A percentile compares a stretch with the other conserved stretches of the same genome.
Conservation (phyloP, 257 asterid genomes). For the Datura wrightii region DNA sequence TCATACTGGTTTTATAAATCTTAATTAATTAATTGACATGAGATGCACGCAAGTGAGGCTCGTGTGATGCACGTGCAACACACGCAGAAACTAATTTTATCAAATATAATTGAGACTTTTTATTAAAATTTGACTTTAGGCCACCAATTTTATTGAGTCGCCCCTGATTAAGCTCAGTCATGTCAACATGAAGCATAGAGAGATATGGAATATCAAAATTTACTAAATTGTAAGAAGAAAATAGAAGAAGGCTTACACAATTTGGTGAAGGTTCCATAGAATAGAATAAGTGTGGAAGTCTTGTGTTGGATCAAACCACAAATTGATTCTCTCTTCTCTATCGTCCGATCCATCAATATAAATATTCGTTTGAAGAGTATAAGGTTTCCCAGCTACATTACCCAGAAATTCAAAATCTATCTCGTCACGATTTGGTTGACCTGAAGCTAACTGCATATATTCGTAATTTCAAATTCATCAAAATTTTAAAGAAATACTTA, state of each 20-base stretch:
- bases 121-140: no score
- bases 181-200: no score
- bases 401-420: constrained; percentile 96
- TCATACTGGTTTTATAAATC: not conserved
- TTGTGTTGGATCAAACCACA: constrained; percentile 94
- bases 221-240: no score
- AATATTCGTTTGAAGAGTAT: constrained; percentile 78
- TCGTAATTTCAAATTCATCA: not conserved
- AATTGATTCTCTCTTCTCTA: constrained; percentile 73
- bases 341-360: constrained; percentile 69
- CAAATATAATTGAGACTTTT: no score
- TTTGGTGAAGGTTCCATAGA: constrained; percentile 82
- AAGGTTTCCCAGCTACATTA: constrained; percentile 63
- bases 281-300: constrained; percentile 88
- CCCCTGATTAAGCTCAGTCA: no score
- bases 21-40: no score
- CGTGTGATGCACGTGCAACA: no score
- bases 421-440: constrained; percentile 72
- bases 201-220: no score
- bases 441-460: constrained; percentile 67
- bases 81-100: no score
- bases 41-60: no score
- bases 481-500: not conserved
- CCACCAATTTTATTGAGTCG: no score
- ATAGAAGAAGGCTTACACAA: constrained; percentile 62